phyloP scores from a whole-genome alignment of 2,329 filamentous ascomycete species.

The Lachnellula cervina region DNA sequence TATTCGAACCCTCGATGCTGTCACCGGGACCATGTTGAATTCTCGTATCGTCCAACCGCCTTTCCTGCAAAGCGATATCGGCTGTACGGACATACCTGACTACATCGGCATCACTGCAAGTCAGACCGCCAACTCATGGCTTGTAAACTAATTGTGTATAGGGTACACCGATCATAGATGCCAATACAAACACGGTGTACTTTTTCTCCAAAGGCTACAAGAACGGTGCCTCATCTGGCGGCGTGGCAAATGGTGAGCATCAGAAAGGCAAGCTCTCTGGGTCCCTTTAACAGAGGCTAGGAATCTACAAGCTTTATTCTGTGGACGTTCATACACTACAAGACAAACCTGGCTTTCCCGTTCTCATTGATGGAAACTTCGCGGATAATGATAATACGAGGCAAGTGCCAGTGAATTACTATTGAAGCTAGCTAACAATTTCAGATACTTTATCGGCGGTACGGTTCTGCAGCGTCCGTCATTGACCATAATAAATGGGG shows the following conservation, averaged over 20 bases:
- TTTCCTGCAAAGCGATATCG: slow-evolving; percentile 29
- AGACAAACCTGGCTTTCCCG: slow-evolving; percentile 37
- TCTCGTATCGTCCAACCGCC: slow-evolving; percentile 36
- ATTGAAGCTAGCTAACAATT: slow-evolving; percentile 3
- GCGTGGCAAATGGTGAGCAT: slow-evolving; percentile 21
- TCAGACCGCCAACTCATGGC: not conserved
- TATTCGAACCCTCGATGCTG: slow-evolving; percentile 38
- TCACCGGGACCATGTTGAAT: slow-evolving; percentile 36
- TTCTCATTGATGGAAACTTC: slow-evolving; percentile 39
- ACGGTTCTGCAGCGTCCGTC: slow-evolving; percentile 41
- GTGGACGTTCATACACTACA: slow-evolving; percentile 35
- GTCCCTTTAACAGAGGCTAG: slow-evolving; percentile 10
- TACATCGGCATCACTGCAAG: slow-evolving; percentile 33
- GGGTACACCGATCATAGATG: slow-evolving; percentile 36
- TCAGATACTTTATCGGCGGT: slow-evolving; percentile 40
- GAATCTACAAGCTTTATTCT: slow-evolving; percentile 28
- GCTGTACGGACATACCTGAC: slow-evolving; percentile 38
- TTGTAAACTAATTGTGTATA: not conserved
- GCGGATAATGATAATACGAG: slow-evolving; percentile 42
- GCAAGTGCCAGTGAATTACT: slow-evolving; percentile 1
- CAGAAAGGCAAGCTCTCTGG: too few relatives aligned
- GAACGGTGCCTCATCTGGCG: slow-evolving; percentile 23
- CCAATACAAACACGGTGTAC: slow-evolving; percentile 33
- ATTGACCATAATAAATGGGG: slow-evolving; percentile 36
- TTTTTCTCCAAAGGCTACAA: slow-evolving; percentile 36